Conservation (phyloP, 768 basidiomycete species). For the Kondoa malvinella region DNA sequence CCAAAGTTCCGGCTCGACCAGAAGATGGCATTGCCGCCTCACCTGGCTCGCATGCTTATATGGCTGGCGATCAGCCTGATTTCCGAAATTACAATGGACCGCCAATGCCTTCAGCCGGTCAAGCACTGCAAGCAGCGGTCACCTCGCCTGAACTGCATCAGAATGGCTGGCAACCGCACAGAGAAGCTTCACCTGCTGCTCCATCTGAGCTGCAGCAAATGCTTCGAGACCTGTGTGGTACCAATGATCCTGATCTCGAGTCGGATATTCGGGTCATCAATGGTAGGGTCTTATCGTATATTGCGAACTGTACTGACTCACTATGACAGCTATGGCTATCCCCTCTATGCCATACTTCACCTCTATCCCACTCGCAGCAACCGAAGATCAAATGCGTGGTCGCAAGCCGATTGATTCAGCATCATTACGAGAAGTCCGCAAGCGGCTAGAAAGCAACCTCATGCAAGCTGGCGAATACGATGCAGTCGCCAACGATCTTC, state of each 20-base stretch:
- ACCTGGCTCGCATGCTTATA: constrained; percentile 41
- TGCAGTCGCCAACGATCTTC: constrained; percentile 68
- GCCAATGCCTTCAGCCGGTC: constrained; percentile 11
- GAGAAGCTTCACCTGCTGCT: constrained; percentile 33
- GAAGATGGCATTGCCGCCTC: constrained; percentile 48
- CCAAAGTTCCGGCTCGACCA: constrained; percentile 43
- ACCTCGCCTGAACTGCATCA: background rate
- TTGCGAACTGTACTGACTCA: background rate
- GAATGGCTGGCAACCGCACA: constrained; percentile 27
- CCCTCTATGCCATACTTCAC: constrained; percentile 93
- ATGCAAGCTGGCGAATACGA: constrained; percentile 76
- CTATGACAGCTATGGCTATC: constrained; percentile 41
- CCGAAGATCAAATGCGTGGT: constrained; percentile 21
- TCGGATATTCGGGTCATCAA: constrained; percentile 67
- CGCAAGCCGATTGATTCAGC: constrained; percentile 63
- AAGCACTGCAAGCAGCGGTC: constrained; percentile 17
- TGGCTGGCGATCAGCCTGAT: no score
- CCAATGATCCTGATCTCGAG: constrained; percentile 57
- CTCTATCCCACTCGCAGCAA: constrained; percentile 68
- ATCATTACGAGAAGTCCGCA: constrained; percentile 80
- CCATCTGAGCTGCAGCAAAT: constrained; percentile 83
- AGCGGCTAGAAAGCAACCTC: constrained; percentile 75
- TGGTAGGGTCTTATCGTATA: constrained; percentile 42
- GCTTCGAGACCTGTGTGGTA: constrained; percentile 68
- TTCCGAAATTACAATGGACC: constrained; percentile 8